Evolutionary conservation across 2,329 filamentous ascomycete genomes (phyloP).

Genomic region (Sodiomyces alkalinus): DNA sequence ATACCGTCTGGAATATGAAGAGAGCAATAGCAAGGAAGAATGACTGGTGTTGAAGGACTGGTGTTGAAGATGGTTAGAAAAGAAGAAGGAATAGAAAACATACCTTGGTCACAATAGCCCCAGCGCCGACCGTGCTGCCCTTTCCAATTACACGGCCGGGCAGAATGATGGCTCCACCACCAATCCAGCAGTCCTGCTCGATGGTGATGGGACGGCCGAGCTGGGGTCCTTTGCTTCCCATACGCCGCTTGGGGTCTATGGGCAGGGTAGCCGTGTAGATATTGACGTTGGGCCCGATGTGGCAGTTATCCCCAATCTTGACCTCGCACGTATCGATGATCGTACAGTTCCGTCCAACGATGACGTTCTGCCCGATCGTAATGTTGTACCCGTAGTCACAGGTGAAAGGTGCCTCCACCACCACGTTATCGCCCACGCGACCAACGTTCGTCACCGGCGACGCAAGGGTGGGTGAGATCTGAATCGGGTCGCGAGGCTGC

Average conservation of each 20-base stretch:
- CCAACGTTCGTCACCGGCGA: conserved; percentile 39
- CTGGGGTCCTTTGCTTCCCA: conserved; percentile 59
- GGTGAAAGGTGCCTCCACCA: conserved; percentile 75
- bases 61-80: too few relatives aligned
- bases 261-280: conserved; percentile 65
- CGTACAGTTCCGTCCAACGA: conserved; percentile 69
- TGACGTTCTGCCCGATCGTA: conserved; percentile 68
- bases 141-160: conserved; percentile 68
- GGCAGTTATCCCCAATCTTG: conserved; percentile 60
- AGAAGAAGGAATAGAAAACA: conserved; percentile 11
- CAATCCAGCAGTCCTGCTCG: conserved; percentile 75
- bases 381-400: conserved; percentile 97
- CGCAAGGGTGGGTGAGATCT: conserved; percentile 38
- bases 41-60: too few relatives aligned
- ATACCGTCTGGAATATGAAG: too few relatives aligned
- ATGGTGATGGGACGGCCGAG: conserved; percentile 60
- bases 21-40: too few relatives aligned
- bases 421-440: conserved; percentile 56
- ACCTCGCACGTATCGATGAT: conserved; percentile 80
- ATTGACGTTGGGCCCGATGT: conserved; percentile 73
- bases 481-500: conserved; percentile 41
- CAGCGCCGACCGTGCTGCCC: conserved; percentile 67
- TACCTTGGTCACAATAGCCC: conserved; percentile 70
- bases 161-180: conserved; percentile 61
- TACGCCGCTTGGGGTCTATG: conserved; percentile 56